A percentile compares a stretch with the other conserved stretches of the same genome.
phyloP scores from a whole-genome alignment of 1,284 basidiomycete genomes.

The Phenoliferia sp. region DNA sequence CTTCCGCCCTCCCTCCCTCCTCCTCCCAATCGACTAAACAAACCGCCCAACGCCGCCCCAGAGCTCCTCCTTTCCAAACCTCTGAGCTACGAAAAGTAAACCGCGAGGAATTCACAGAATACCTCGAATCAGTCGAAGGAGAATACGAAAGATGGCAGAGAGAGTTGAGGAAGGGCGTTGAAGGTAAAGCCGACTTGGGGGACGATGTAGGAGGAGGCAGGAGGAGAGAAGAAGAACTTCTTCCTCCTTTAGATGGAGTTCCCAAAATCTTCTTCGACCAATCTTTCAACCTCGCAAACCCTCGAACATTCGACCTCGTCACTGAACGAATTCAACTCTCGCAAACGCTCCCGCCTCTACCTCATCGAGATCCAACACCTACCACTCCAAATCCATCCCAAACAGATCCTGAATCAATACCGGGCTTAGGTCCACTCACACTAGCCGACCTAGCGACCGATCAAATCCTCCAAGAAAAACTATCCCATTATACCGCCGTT shows the following conservation, averaged over 20 bases:
- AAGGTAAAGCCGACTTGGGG: conserved; percentile 29
- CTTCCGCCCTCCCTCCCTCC: conserved; percentile 21
- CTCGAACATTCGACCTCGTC: conserved; percentile 73
- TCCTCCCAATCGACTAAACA: conserved; percentile 12
- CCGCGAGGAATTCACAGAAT: conserved; percentile 31
- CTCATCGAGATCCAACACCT: background rate
- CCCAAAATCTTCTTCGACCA: conserved; percentile 74
- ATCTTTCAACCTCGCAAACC: conserved; percentile 79
- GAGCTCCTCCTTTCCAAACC: conserved; percentile 25
- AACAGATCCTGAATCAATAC: conserved; percentile 33
- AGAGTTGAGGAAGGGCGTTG: conserved; percentile 35
- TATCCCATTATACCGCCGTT: conserved; percentile 88
- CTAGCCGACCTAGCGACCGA: conserved; percentile 41
- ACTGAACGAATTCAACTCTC: conserved; percentile 52
- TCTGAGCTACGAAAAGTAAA: conserved; percentile 22
- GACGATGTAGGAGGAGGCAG: background rate
- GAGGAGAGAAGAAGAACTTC: conserved; percentile 38
- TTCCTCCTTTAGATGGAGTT: conserved; percentile 70
- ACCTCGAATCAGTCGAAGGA: conserved; percentile 34
- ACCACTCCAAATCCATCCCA: background rate
- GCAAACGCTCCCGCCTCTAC: conserved; percentile 1
- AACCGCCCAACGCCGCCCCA: conserved; percentile 25
- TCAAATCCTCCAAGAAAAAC: conserved; percentile 77
- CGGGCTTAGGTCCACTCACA: conserved; percentile 42
- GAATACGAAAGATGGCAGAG: conserved; percentile 40